Evolutionary conservation across 139 green algal genomes (phyloP).

Genomic region (Trebouxia sp.): DNA sequence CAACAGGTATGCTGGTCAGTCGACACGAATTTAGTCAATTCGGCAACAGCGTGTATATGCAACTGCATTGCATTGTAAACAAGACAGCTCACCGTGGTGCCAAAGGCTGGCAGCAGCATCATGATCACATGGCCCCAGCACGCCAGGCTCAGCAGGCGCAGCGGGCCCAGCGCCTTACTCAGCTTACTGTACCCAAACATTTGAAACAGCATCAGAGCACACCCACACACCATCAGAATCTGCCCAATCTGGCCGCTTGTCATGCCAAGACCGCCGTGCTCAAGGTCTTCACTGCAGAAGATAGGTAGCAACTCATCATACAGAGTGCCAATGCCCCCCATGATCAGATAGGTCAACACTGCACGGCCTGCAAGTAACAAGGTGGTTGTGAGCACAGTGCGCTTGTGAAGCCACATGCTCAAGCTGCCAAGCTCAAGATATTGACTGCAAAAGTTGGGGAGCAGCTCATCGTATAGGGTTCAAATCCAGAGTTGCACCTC

Average conservation of each 20-base stretch:
- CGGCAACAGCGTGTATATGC: neutral
- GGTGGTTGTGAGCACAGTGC: too few species aligned
- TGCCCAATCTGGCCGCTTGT: neutral
- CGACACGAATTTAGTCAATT: too few species aligned
- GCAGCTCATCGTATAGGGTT: too few species aligned
- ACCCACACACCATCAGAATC: constrained; percentile 19
- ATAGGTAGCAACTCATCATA: constrained; percentile 21
- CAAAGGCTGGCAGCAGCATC: constrained; percentile 14
- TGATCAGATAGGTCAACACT: constrained; percentile 4
- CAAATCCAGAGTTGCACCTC: too few species aligned
- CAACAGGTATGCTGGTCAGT: too few species aligned
- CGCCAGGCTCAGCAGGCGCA: constrained; percentile 2
- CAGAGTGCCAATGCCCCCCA: constrained; percentile 12
- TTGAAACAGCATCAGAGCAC: constrained; percentile 12
- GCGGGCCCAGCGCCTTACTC: constrained; percentile 15
- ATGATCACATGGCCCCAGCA: constrained; percentile 21
- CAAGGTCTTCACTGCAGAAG: constrained; percentile 9
- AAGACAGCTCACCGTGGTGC: neutral
- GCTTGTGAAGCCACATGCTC: too few species aligned
- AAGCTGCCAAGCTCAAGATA: too few species aligned
- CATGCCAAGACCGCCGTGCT: constrained; percentile 3
- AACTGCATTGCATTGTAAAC: neutral
- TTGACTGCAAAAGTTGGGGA: too few species aligned
- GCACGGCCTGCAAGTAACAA: neutral
- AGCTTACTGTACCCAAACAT: constrained; percentile 24